Percentiles rank a stretch among this genome's conserved stretches.
Evolutionary conservation across 345 rosid genomes (phyloP).

Genomic region (Ailanthus altissimus): DNA sequence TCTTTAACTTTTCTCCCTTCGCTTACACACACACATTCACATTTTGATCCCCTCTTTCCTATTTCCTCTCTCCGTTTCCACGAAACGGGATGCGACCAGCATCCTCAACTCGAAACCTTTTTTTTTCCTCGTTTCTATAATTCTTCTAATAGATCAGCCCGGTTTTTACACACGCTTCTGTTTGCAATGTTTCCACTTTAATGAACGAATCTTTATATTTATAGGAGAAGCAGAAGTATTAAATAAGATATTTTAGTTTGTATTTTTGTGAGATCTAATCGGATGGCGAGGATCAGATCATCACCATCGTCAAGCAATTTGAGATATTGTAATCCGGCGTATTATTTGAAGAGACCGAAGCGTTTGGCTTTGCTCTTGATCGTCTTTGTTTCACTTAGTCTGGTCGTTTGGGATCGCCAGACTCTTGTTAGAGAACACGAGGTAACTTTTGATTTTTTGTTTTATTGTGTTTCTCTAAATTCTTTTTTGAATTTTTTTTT

Average conservation of each 20-base stretch:
- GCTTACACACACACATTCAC: background rate
- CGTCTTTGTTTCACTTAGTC: slow-evolving; percentile 56
- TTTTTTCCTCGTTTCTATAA: background rate
- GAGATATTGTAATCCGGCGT: slow-evolving; percentile 68
- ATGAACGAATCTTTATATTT: background rate
- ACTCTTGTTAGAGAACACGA: slow-evolving; percentile 72
- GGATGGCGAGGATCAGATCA: slow-evolving; percentile 55
- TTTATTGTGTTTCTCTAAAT: background rate
- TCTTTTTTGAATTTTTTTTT: too few species aligned
- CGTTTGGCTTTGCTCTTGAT: slow-evolving; percentile 72
- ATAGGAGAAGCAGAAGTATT: background rate
- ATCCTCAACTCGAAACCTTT: background rate
- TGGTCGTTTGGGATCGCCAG: slow-evolving; percentile 85
- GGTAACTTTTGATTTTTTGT: slow-evolving; percentile 34
- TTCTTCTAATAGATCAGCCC: background rate
- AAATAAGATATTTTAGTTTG: background rate
- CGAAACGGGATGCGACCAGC: background rate
- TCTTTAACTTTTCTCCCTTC: background rate
- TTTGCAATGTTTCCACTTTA: background rate
- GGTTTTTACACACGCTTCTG: background rate
- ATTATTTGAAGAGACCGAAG: slow-evolving; percentile 74
- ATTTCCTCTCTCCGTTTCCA: background rate
- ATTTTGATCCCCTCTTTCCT: background rate
- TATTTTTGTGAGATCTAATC: slow-evolving; percentile 17
- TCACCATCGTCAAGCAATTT: slow-evolving; percentile 41